Conservation (phyloP, 1,139 yeast species). For the Debaryomyces psychrophilus region DNA sequence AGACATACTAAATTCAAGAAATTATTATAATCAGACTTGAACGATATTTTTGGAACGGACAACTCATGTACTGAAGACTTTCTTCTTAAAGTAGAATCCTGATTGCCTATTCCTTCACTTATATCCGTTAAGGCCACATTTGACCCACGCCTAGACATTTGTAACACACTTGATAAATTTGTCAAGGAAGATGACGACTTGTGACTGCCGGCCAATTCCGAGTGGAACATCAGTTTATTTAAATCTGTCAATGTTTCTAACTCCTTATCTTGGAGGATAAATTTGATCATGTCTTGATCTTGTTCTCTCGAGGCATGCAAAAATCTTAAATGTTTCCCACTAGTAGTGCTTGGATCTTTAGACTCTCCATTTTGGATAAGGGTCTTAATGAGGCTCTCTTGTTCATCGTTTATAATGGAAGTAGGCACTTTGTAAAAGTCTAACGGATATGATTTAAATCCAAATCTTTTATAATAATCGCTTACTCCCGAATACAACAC, state of each 20-base stretch:
- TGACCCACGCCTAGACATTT: constrained; percentile 29
- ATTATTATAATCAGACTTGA: constrained; percentile 32
- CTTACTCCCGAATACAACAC: constrained; percentile 41
- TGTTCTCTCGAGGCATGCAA: constrained; percentile 27
- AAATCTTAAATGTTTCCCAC: constrained; percentile 39
- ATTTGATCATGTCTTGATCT: constrained; percentile 37
- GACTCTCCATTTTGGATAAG: constrained; percentile 17
- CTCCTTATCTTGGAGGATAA: constrained; percentile 39
- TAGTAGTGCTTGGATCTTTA: constrained; percentile 11
- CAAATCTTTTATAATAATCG: constrained; percentile 38
- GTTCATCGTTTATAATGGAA: constrained; percentile 22
- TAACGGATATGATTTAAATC: constrained; percentile 42
- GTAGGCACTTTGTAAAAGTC: constrained; percentile 40
- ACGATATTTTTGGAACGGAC: constrained; percentile 35
- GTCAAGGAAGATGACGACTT: constrained; percentile 42
- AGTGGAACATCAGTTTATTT: constrained; percentile 38
- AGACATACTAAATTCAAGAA: constrained; percentile 9
- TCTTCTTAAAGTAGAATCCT: constrained; percentile 21
- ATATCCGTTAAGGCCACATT: constrained; percentile 27
- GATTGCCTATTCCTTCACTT: constrained; percentile 15
- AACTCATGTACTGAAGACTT: constrained; percentile 31
- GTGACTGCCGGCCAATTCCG: constrained; percentile 37
- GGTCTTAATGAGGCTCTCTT: constrained; percentile 25
- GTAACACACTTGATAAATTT: constrained; percentile 31
- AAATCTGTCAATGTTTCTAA: constrained; percentile 42